Percentiles rank a stretch among this genome's conserved stretches.
Conservation (phyloP, 2,329 filamentous ascomycete genomes). For the Diaporthe caulivora region DNA sequence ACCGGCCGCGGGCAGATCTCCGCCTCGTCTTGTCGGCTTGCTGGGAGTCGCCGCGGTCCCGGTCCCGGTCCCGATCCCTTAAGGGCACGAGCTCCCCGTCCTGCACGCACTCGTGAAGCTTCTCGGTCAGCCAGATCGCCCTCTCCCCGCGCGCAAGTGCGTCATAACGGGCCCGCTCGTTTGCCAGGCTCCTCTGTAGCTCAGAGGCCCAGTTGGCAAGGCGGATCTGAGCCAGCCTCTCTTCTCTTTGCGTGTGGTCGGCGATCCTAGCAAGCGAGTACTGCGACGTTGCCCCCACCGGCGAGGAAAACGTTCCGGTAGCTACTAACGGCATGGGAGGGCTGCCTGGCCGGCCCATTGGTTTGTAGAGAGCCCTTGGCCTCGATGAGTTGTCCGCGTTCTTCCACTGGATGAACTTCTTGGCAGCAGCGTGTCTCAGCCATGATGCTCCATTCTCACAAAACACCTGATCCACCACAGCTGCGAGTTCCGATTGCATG, state of each 20-base stretch:
- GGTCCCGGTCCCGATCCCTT: constrained; percentile 13
- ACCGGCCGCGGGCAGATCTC: constrained; percentile 1
- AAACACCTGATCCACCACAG: constrained; percentile 81
- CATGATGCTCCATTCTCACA: constrained; percentile 82
- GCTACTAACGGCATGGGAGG: constrained; percentile 32
- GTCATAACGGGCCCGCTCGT: constrained; percentile 79
- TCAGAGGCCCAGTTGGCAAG: constrained; percentile 87
- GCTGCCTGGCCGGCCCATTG: constrained; percentile 45
- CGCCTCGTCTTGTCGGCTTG: constrained; percentile 24
- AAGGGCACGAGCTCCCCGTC: constrained; percentile 73
- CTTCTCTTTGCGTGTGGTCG: constrained; percentile 53
- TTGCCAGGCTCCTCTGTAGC: constrained; percentile 80
- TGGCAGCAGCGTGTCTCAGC: constrained; percentile 84
- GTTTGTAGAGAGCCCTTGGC: constrained; percentile 52
- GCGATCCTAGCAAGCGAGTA: constrained; percentile 72
- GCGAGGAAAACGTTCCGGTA: constrained; percentile 39
- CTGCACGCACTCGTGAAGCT: constrained; percentile 74
- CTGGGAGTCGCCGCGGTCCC: constrained; percentile 32
- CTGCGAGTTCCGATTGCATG: constrained; percentile 77
- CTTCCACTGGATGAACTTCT: constrained; percentile 83
- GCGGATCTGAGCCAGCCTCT: constrained; percentile 63
- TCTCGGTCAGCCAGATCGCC: constrained; percentile 76
- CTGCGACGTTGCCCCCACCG: constrained; percentile 53
- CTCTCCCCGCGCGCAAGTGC: constrained; percentile 72
- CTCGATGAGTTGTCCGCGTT: constrained; percentile 48